Percentiles rank a stretch among this genome's conserved stretches.
Evolutionary conservation across 306 rosid genomes (phyloP).

Genomic region (Oemleria cerasiformis): DNA sequence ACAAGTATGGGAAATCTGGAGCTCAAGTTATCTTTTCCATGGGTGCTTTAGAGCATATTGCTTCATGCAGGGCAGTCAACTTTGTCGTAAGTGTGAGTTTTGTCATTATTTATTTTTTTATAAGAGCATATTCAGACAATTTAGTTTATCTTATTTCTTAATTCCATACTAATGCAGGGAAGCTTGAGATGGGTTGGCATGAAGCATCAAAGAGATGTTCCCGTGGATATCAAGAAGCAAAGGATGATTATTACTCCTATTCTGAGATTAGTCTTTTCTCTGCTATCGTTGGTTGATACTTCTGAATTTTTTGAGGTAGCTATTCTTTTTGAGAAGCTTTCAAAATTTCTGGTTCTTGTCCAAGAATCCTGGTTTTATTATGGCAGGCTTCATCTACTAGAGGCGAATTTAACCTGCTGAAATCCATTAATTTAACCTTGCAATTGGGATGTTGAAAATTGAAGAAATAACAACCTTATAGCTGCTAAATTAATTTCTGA

Average conservation of each 20-base stretch:
- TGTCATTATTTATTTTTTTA: background rate
- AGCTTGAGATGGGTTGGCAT: constrained; percentile 64
- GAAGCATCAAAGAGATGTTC: constrained; percentile 54
- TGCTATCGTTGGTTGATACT: constrained; percentile 77
- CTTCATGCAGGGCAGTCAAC: constrained; percentile 69
- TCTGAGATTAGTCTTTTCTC: constrained; percentile 77
- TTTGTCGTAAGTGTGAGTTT: constrained; percentile 43
- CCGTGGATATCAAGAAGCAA: constrained; percentile 68
- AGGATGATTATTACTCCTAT: constrained; percentile 62
- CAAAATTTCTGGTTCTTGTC: constrained; percentile 5
- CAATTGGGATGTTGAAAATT: background rate
- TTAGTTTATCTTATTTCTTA: constrained; percentile 7
- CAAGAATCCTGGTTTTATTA: background rate
- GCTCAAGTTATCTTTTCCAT: constrained; percentile 82
- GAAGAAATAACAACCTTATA: background rate
- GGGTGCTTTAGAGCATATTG: constrained; percentile 81
- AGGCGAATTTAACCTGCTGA: constrained; percentile 1
- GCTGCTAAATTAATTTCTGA: background rate
- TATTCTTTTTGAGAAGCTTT: background rate
- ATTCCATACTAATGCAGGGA: constrained; percentile 53
- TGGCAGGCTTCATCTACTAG: background rate
- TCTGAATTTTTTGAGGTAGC: constrained; percentile 83
- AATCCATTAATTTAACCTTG: background rate
- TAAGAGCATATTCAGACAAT: background rate
- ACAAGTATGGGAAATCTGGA: constrained; percentile 91